Percentiles rank a stretch among this genome's conserved stretches.
Conservation (phyloP, 108 stramenopile genomes). For the Nitzschia sp. region DNA sequence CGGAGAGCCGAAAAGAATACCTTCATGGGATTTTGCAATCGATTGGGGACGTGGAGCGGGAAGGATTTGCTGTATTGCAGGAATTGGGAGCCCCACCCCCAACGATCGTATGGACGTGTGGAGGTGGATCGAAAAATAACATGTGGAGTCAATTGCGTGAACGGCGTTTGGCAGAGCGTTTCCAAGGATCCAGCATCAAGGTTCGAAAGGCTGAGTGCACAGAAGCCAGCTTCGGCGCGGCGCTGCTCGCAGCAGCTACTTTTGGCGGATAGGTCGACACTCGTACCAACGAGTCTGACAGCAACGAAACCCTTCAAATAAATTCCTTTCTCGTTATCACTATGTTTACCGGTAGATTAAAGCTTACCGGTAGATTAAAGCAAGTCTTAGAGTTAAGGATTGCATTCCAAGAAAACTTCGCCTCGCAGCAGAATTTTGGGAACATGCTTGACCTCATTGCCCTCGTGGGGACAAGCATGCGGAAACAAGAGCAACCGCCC, state of each 20-base stretch:
- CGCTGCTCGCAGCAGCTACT: slow-evolving; percentile 78
- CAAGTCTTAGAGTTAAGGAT: too few species aligned
- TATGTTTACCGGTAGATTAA: too few species aligned
- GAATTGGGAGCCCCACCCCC: slow-evolving; percentile 87
- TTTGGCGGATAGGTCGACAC: too few species aligned
- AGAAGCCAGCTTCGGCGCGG: slow-evolving; percentile 92
- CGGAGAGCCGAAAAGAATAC: slow-evolving; percentile 64
- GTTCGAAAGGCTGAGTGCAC: slow-evolving; percentile 73
- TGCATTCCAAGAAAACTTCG: slow-evolving; percentile 57
- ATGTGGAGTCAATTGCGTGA: slow-evolving; percentile 82
- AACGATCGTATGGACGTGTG: slow-evolving; percentile 67
- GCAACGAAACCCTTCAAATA: too few species aligned
- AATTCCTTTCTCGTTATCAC: too few species aligned
- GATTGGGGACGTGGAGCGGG: slow-evolving; percentile 74
- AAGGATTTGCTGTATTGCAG: slow-evolving; percentile 74
- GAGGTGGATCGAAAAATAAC: slow-evolving; percentile 87
- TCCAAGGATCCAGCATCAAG: slow-evolving; percentile 8
- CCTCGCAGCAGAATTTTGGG: slow-evolving; percentile 82
- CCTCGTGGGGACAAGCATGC: slow-evolving; percentile 73
- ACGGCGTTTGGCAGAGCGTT: slow-evolving; percentile 56
- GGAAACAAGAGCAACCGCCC: slow-evolving; percentile 78
- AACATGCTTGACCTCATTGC: slow-evolving; percentile 54
- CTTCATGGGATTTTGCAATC: slow-evolving; percentile 82
- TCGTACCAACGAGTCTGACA: too few species aligned
- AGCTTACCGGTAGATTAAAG: too few species aligned